A percentile compares a stretch with the other conserved stretches of the same genome.
Evolutionary conservation across 202 grass and related monocot species (phyloP).

Genomic region (Thinopyrum obtusiflorum): DNA sequence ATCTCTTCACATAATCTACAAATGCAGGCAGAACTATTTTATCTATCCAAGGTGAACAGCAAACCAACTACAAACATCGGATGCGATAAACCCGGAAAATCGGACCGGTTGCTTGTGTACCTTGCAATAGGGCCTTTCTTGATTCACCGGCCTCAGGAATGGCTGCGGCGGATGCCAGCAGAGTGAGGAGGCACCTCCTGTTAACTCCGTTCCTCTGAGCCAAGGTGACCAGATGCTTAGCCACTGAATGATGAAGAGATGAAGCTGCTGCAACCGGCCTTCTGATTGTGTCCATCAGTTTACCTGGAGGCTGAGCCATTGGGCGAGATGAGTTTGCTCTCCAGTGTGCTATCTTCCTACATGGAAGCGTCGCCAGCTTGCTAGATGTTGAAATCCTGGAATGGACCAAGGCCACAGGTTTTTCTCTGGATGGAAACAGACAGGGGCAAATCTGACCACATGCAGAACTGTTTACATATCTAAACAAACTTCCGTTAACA

Average conservation of each 20-base stretch:
- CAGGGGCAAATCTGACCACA: neutral
- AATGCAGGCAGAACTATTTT: neutral
- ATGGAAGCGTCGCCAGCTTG: neutral
- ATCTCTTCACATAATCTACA: conserved; percentile 75
- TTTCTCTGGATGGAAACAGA: conserved; percentile 27
- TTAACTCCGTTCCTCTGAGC: conserved; percentile 48
- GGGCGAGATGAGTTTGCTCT: neutral
- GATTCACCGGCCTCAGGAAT: conserved; percentile 61
- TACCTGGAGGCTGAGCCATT: conserved; percentile 15
- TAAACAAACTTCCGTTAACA: too few relatives aligned
- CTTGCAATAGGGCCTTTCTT: conserved; percentile 71
- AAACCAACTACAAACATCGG: neutral
- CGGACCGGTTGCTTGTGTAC: neutral
- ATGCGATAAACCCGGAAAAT: neutral
- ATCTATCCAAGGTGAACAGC: neutral
- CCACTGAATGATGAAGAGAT: conserved; percentile 34
- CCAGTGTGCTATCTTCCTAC: neutral
- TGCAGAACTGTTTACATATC: neutral
- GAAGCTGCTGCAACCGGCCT: conserved; percentile 34
- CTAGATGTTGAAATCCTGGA: neutral
- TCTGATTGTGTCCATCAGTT: conserved; percentile 29
- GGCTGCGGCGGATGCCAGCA: conserved; percentile 43
- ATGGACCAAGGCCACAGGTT: conserved; percentile 29
- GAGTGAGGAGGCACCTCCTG: conserved; percentile 64
- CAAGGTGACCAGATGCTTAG: conserved; percentile 26